Evolutionary conservation across 495 filamentous ascomycete species (phyloP).

Genomic region (Sporormia fimetaria): DNA sequence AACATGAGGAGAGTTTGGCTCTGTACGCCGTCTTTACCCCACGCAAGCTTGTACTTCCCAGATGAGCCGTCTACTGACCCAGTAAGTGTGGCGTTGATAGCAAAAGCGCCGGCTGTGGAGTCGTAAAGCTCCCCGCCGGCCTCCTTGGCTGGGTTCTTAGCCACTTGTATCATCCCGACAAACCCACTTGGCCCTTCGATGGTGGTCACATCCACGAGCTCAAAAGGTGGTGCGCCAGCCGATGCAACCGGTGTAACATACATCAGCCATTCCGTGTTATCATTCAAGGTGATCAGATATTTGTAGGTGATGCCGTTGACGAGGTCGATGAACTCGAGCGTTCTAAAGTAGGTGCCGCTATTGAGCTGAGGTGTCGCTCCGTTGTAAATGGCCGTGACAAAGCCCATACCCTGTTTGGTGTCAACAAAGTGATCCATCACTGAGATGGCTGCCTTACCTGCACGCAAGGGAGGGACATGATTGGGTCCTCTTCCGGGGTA

Average conservation of each 20-base stretch:
- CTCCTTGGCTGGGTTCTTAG: constrained; percentile 54
- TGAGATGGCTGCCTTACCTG: no score
- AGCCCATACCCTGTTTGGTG: constrained; percentile 84
- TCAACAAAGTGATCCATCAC: no score
- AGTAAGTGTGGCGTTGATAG: constrained; percentile 48
- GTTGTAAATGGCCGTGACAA: constrained; percentile 69
- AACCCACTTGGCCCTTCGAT: constrained; percentile 44
- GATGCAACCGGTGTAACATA: constrained; percentile 54
- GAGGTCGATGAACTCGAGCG: constrained; percentile 47
- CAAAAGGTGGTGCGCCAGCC: constrained; percentile 38
- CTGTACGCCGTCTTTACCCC: constrained; percentile 52
- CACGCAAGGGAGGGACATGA: constrained; percentile 67
- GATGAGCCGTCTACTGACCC: constrained; percentile 46
- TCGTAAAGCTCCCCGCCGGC: constrained; percentile 59
- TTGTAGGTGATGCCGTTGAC: constrained; percentile 59
- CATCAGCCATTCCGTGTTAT: constrained; percentile 66
- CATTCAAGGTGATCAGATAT: constrained; percentile 59
- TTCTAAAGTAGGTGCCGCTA: constrained; percentile 60
- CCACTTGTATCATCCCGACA: constrained; percentile 66
- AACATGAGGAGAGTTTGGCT: constrained; percentile 63
- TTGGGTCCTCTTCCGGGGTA: constrained; percentile 39
- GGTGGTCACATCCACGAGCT: constrained; percentile 37
- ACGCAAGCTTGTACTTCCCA: constrained; percentile 64
- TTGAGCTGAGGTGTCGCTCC: constrained; percentile 58
- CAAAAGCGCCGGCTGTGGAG: constrained; percentile 60